Conservation (phyloP, 73 alveolate genomes). For the Paraurostyla sp. region DNA sequence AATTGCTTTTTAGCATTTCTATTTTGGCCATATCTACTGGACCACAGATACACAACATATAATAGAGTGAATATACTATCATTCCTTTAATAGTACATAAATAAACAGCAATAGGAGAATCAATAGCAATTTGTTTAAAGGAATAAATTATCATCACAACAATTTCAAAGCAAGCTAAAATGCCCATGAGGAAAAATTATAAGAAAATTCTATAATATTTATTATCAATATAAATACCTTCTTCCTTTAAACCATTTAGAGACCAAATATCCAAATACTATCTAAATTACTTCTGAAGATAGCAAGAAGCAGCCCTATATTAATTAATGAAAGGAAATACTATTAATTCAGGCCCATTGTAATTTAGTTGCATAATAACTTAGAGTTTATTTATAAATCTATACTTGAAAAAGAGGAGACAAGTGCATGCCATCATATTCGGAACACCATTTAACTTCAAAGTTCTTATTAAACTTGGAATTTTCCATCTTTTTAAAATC, state of each 20-base stretch:
- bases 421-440: neutral
- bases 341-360: neutral
- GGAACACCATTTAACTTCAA: neutral
- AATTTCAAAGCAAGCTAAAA: neutral
- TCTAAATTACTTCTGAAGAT: neutral
- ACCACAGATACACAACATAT: constrained; percentile 10
- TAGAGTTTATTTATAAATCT: neutral
- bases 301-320: constrained; percentile 2
- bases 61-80: neutral
- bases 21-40: constrained; percentile 14
- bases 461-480: neutral
- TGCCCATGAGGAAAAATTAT: neutral
- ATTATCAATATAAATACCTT: neutral
- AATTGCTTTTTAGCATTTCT: neutral
- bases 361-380: neutral
- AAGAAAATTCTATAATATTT: neutral
- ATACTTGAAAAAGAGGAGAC: neutral
- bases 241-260: neutral
- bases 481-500: neutral
- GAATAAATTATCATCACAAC: neutral
- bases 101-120: neutral
- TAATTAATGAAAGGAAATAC: neutral
- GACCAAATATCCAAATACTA: neutral
- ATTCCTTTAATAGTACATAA: neutral
- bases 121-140: neutral